Base-by-base conservation (phyloP, 2,329 filamentous ascomycete genomes). In the Calonectria pauciramosa region DNA sequence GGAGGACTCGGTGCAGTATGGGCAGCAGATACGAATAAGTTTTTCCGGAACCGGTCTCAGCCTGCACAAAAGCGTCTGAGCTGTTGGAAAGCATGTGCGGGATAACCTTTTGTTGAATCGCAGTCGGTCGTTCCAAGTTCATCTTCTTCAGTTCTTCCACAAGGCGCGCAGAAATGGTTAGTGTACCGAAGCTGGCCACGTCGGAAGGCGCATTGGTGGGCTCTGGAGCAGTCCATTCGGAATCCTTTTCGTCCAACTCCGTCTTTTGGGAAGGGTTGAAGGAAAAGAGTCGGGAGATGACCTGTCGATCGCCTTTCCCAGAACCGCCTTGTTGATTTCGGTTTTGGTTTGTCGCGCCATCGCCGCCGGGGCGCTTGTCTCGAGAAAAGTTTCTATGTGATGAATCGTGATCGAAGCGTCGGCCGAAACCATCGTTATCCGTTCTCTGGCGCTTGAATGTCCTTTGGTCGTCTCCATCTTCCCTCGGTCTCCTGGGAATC, bases 31-130 rank as follows among this genome's bases (percentile, higher is more conserved):
- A 99, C n/a, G 97, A 95, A 74, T 99, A 87, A 0, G 97, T 99
- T 87, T 99, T 99, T 86, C 97, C 97, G 0, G 97, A 99, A 79
- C 97, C 97, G 0, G 97, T 99, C 86, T 99, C 94, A 3, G 97
- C 97, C 84, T 99, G 97, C 41, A 99, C 94, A 81, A 99, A 99
- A 2, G 96, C 96, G 87, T 99, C 97, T 59, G 91, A 93, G 80
- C 98, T 94, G 68, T 94, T 93, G 52, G 93, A 93, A 56, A 98
- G 86, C 75, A 99, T 87, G 80, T 97, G 93, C 52, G 94, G 90
- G 49, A 99, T 93, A 0, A 96, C 94, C 75, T 95, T 95, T 80
- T 96, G 96, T 86, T 99, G 97, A 82, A 99, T 98, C 0, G 95
- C 95, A 0, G 97, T 99, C 8, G 97, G 97, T 0, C 95, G 94